Evolutionary conservation across 2,329 filamentous ascomycete species (phyloP), one percentile per base, ranked within the genome.

Genomic region (Venturia oleaginea): DNA sequence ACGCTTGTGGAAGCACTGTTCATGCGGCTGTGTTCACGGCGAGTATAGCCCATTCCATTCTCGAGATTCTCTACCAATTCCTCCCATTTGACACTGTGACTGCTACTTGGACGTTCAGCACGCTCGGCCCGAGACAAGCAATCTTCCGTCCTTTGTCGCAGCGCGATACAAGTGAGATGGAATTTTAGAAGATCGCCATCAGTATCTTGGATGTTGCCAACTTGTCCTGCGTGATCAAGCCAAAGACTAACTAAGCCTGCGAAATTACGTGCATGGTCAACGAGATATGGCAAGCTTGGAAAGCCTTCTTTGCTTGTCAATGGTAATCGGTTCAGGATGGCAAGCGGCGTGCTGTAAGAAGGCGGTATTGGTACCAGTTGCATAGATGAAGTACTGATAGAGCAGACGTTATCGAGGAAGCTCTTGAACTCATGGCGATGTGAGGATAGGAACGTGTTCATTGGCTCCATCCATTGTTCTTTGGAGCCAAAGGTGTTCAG

Each of bases 401-500:
- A 85, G 77, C 93, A 97, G 59, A 97, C 85, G 37, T 86, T 82
- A 72, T 97, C 92, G 66, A 97, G 88, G 70, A 92, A 97, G 59
- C 87, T 84, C 73, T 92, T 95, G 75, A 97, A 91, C 46, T 89
- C 84, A 69, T 88, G 83, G 24, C 92, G 85, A 71, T 96, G 88
- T 1, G 85, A 81, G 10, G 81, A 83, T 59, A 97, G 79, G 70
- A 97, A 97, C 54, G 84, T 84, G 72, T 97, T 97, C 93, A 97
- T 97, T 0, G 92, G 92, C 76, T 96, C 92, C 92, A 97, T 97
- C 91, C 92, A 97, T n/a, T 89, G 86, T 75, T 97, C 93, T 73
- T 96, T 96, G 72, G 90, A 92, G 48, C 93, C 93, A 72, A 97
- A 97, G 0, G 86, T 91, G 1, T 91, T 90, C 76, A 97, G 83